A percentile compares a stretch with the other conserved stretches of the same genome.
Conservation (phyloP, 1,284 basidiomycete species). For the Filobasidium uniguttulatum region DNA sequence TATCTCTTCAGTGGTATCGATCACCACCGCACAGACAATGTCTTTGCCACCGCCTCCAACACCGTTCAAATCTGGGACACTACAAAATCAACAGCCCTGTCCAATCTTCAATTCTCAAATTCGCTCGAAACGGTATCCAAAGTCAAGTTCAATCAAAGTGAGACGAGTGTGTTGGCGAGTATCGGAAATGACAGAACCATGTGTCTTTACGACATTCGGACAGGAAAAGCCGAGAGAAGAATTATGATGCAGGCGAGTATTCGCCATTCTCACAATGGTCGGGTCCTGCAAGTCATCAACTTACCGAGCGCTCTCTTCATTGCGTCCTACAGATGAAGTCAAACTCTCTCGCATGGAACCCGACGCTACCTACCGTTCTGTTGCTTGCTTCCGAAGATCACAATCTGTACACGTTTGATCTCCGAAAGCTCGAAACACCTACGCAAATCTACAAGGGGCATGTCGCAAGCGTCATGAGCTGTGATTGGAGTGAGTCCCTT, state of each 20-base stretch:
- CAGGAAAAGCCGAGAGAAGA: constrained; percentile 81
- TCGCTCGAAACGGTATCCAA: constrained; percentile 73
- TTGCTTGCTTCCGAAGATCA: constrained; percentile 95
- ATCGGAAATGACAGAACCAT: constrained; percentile 90
- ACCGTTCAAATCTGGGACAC: constrained; percentile 97
- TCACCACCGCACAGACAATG: constrained; percentile 70
- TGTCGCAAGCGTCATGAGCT: constrained; percentile 85
- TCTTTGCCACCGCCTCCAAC: constrained; percentile 90
- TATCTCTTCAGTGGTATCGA: constrained; percentile 60
- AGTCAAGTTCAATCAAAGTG: constrained; percentile 85
- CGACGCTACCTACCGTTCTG: constrained; percentile 80
- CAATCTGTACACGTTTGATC: constrained; percentile 96
- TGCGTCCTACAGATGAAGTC: constrained; percentile 50
- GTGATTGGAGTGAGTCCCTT: constrained; percentile 57
- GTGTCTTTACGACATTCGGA: constrained; percentile 89
- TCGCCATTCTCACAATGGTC: background rate
- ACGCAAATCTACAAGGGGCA: constrained; percentile 96
- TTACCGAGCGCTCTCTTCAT: background rate
- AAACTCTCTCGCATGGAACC: constrained; percentile 88
- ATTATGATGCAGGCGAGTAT: constrained; percentile 68
- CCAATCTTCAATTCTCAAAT: constrained; percentile 67
- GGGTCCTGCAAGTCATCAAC: background rate
- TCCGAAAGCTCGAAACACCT: constrained; percentile 67
- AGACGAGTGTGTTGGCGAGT: constrained; percentile 82
- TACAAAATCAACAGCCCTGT: constrained; percentile 59